Evolutionary conservation across 192 early-diverging fungal species (phyloP).

Genomic region (Gryganskiella cystojenkinii): DNA sequence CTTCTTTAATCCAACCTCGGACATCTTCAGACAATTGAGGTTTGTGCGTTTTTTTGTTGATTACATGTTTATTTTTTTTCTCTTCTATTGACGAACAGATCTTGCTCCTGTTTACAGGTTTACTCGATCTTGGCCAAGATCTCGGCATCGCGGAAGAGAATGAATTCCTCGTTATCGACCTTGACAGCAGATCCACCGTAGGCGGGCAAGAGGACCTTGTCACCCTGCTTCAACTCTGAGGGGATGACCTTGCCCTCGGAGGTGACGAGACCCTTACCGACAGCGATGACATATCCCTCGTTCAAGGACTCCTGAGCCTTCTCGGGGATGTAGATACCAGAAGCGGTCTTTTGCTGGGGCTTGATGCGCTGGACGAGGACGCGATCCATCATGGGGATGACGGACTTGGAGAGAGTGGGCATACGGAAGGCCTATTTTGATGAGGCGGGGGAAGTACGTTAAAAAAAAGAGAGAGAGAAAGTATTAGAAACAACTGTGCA

Average conservation of each 20-base stretch:
- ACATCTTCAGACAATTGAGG: no score
- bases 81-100: no score
- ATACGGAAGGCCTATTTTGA: slow-evolving; percentile 32
- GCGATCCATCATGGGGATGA: slow-evolving; percentile 97
- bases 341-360: slow-evolving; percentile 89
- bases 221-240: slow-evolving; percentile 84
- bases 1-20: no score
- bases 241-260: slow-evolving; percentile 84
- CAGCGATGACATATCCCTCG: slow-evolving; percentile 93
- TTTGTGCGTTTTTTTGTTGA: no score
- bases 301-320: slow-evolving; percentile 95
- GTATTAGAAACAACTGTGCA: background rate
- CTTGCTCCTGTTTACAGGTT: no score
- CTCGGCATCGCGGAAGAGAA: slow-evolving; percentile 91
- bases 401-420: slow-evolving; percentile 67
- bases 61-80: no score
- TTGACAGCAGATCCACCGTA: slow-evolving; percentile 95
- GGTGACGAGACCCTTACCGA: slow-evolving; percentile 86
- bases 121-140: slow-evolving; percentile 89
- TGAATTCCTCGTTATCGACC: slow-evolving; percentile 85
- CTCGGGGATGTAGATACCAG: slow-evolving; percentile 96
- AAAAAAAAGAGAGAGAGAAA: background rate
- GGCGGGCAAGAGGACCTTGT: slow-evolving; percentile 91
- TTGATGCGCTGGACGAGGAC: slow-evolving; percentile 96
- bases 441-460: no score